A percentile compares a stretch with the other conserved stretches of the same genome.
phyloP scores from a whole-genome alignment of 441 rosid genomes.

The Brassica balearica region DNA sequence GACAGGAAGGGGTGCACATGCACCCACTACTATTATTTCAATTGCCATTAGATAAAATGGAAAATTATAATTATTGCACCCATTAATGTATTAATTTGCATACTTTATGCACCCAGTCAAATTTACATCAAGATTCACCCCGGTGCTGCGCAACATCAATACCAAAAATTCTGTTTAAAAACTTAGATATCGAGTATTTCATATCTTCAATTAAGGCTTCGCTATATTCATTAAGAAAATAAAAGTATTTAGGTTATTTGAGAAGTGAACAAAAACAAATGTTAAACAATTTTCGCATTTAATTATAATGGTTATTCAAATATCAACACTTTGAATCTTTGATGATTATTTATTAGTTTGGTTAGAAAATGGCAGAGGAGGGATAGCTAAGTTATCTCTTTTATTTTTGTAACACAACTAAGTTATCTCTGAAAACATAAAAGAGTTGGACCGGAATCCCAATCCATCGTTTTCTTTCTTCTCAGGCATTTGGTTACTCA shows the following conservation, averaged over 20 bases:
- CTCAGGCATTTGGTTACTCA: constrained; percentile 1
- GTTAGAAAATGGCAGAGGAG: constrained; percentile 21
- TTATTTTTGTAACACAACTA: too few relatives aligned
- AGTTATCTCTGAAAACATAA: background rate
- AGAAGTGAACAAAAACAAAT: background rate
- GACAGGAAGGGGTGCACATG: too few relatives aligned
- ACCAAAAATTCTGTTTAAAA: constrained; percentile 7
- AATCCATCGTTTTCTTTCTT: constrained; percentile 15
- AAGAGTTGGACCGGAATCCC: constrained; percentile 26
- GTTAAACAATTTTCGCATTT: background rate
- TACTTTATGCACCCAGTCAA: too few relatives aligned
- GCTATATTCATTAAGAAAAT: background rate
- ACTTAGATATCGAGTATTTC: background rate
- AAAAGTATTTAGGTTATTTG: background rate
- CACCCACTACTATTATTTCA: too few relatives aligned
- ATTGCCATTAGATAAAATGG: too few relatives aligned
- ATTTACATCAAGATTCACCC: too few relatives aligned
- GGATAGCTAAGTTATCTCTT: constrained; percentile 18
- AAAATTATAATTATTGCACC: too few relatives aligned
- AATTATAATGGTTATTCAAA: background rate
- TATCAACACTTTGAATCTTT: background rate
- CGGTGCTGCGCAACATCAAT: constrained; percentile 14
- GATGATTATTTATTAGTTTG: constrained; percentile 14
- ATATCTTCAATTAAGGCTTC: background rate
- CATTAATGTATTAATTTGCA: too few relatives aligned